Base-by-base conservation (phyloP, 2,329 filamentous ascomycete genomes). In the Rhynchosporium secalis region DNA sequence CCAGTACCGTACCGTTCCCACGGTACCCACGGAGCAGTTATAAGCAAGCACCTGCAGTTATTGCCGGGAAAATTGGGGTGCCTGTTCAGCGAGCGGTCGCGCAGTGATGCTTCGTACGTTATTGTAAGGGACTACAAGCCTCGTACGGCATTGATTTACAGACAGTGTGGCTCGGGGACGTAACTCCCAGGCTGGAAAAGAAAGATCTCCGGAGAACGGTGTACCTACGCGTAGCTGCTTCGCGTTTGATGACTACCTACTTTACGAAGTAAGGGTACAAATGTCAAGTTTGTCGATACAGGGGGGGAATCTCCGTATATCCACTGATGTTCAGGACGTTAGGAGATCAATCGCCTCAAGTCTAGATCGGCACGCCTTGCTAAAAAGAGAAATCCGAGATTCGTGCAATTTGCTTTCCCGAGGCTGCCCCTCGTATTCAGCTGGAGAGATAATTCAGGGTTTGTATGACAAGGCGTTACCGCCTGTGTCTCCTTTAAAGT, bases 1-100 rank as follows among this genome's bases (percentile, higher is more conserved):
- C 31, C 31, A 40, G 31, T 40, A 56, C 61, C 66, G 62, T 48
- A 60, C 64, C 66, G 55, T 46, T 60, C 58, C 49, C 62, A 66
- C 66, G 65, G 65, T 54, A 54, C 51, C 36, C 51, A 28, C 51
- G 51, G 51, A 54, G 20, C n/a, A 41, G 51, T 36, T 26, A 31
- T 38, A 46, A 61, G 54, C 15, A 28, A n/a, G 38, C 9, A 54
- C n/a, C 49, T 20, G 26, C 8, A 28, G 51, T 29, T n/a, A 52
- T 33, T 62, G 51, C 58, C 58, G 58, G 56, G 58, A 45, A 56
- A 15, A 29, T 52, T 13, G 51, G 60, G 48, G 47, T 40, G 51
- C 46, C 38, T 56, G 49, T 33, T 54, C 20, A 36, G 33, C 33
- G 38, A 28, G 36, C 20, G 33, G 36, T 54, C n/a, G 47, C 48